Base-by-base conservation (phyloP, 192 early-diverging fungal species). In the Coemansia sp. region DNA sequence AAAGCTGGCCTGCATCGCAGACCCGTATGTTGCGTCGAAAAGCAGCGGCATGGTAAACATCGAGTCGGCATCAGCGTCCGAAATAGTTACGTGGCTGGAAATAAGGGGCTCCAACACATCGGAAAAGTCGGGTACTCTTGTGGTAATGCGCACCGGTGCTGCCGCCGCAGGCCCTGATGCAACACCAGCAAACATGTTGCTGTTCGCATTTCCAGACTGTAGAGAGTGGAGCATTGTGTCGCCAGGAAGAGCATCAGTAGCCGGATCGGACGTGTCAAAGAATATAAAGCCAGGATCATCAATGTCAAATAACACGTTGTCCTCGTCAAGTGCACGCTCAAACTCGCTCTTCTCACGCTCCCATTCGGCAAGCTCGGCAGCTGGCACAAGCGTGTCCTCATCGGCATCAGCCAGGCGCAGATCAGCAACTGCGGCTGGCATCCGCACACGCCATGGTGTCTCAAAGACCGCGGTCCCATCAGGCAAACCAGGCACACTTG, bases 221-320 rank as follows among this genome's bases (percentile, higher is more conserved):
- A 16, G 48, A 20, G 39, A 27, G 14, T 10, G 20, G 14, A 13
- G 2, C 51, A 27, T 1, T 3, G 20, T 14, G 10, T 45, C 41
- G 0, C 16, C 16, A 18, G 55, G 18, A 57, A 57, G 39, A 20
- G 52, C 41, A 19, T 12, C 27, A n/a, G 16, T 10, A 22, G 29
- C 54, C 18, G 56, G 57, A 8, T 59, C 68, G 1, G 66, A 72
- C 7, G 73, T 62, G 48, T 81, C 78, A 29, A 75, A 71, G 49
- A 81, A 81, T 24, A 81, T 81, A 35, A 81, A 81, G 16, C 78
- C 78, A 0, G 78, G 73, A 35, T 81, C 78, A 62, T 81, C 78
- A 47, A 81, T 75, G 57, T 81, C 78, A 57, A 81, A 81, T 53
- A 81, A 54, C 37, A 81, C 78, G 19, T 75, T 75, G 57, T 81